These are phyloP conservation scores for Peronospora belbahrii DNA, from an alignment of 352 stramenopile genomes.

Conservation along the genomic window DNA sequence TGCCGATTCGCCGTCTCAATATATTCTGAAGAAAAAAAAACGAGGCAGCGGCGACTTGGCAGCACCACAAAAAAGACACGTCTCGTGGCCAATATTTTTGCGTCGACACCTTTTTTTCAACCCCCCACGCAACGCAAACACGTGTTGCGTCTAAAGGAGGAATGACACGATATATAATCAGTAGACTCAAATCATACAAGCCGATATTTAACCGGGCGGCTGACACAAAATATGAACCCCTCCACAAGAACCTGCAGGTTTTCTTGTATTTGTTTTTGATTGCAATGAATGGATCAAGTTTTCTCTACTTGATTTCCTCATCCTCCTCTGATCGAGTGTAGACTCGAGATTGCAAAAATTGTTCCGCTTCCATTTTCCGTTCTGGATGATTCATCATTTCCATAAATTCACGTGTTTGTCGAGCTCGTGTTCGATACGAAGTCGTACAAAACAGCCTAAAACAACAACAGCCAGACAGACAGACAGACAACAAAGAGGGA, in stretches of 20 bases:
- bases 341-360: slow-evolving; percentile 67
- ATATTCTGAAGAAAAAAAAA: slow-evolving; percentile 10
- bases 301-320: slow-evolving; percentile 5
- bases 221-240: slow-evolving; percentile 22
- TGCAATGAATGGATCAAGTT: no score
- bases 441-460: slow-evolving; percentile 54
- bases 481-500: neutral
- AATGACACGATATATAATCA: slow-evolving; percentile 3
- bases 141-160: slow-evolving; percentile 1
- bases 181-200: slow-evolving; percentile 16
- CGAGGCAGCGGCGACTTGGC: slow-evolving; percentile 15
- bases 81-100: neutral
- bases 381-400: slow-evolving; percentile 78
- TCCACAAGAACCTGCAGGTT: slow-evolving; percentile 20
- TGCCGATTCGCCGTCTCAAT: slow-evolving; percentile 22
- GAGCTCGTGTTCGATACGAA: slow-evolving; percentile 39
- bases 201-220: slow-evolving; percentile 30
- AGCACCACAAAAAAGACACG: slow-evolving; percentile 19
- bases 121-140: neutral
- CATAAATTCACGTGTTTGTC: slow-evolving; percentile 75
- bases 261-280: no score
- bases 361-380: slow-evolving; percentile 57
- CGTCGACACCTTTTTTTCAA: neutral
- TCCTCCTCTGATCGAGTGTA: slow-evolving; percentile 14
- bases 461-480: neutral